These are phyloP conservation scores for Arachis hypogaea DNA, from an alignment of 306 rosid species.

Conservation along the genomic window DNA sequence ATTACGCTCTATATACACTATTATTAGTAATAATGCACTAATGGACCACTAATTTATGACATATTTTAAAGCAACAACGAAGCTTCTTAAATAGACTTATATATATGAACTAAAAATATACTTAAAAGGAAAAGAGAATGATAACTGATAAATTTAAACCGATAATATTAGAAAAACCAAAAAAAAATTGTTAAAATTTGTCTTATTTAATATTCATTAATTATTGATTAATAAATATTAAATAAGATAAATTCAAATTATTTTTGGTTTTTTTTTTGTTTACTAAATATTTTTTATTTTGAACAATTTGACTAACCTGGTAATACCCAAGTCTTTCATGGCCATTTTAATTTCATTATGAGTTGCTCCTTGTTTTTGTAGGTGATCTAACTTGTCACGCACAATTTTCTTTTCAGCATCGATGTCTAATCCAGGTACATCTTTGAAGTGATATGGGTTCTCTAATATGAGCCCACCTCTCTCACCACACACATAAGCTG, in stretches of 20 bases:
- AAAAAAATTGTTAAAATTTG: too few relatives aligned
- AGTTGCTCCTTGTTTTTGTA: conserved; percentile 45
- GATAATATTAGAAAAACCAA: too few relatives aligned
- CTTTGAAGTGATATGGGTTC: conserved; percentile 57
- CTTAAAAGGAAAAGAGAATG: too few relatives aligned
- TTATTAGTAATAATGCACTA: background rate
- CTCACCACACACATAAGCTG: conserved; percentile 87
- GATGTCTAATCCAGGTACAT: conserved; percentile 58
- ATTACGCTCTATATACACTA: background rate
- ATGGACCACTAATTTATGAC: background rate
- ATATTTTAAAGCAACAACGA: background rate
- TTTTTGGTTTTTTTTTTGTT: too few relatives aligned
- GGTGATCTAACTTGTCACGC: conserved; percentile 45
- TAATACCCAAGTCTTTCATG: conserved; percentile 73
- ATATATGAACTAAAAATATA: background rate
- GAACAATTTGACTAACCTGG: conserved; percentile 47
- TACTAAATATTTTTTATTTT: too few relatives aligned
- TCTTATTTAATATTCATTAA: too few relatives aligned
- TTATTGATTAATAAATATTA: too few relatives aligned
- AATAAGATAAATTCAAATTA: too few relatives aligned
- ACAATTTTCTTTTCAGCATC: conserved; percentile 51
- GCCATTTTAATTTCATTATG: conserved; percentile 50
- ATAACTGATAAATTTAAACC: too few relatives aligned
- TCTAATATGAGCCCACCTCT: conserved; percentile 66
- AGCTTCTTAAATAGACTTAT: background rate